A percentile compares a stretch with the other conserved stretches of the same genome.
Evolutionary conservation across 2,329 filamentous ascomycete genomes (phyloP).

Genomic region (Blastomyces percursus): DNA sequence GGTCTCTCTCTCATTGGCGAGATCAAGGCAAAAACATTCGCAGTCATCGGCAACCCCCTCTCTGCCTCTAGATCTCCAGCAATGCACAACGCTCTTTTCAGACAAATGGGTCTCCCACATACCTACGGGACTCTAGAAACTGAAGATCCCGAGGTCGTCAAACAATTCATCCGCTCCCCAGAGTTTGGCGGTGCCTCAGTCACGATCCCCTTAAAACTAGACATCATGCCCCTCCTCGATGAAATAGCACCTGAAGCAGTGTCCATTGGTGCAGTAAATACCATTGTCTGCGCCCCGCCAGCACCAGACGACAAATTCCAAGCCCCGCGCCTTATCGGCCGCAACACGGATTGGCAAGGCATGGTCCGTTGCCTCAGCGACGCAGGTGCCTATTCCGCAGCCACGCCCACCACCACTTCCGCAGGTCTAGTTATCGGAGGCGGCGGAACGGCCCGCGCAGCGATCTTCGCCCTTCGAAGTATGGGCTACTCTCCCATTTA

Average conservation of each 20-base stretch:
- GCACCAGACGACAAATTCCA: slow-evolving; percentile 31
- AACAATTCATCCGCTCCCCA: slow-evolving; percentile 53
- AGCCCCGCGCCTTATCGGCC: slow-evolving; percentile 54
- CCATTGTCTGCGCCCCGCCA: slow-evolving; percentile 55
- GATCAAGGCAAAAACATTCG: slow-evolving; percentile 65
- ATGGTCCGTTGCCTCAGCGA: slow-evolving; percentile 71
- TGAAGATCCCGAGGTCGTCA: slow-evolving; percentile 49
- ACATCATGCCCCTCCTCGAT: slow-evolving; percentile 72
- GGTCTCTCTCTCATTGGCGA: slow-evolving; percentile 69
- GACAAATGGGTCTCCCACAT: slow-evolving; percentile 67
- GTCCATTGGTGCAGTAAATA: slow-evolving; percentile 88
- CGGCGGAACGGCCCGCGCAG: slow-evolving; percentile 83
- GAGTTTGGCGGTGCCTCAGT: slow-evolving; percentile 90
- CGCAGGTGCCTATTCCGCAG: slow-evolving; percentile 47
- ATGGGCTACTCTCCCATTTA: slow-evolving; percentile 82
- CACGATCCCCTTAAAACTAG: slow-evolving; percentile 88
- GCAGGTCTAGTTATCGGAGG: slow-evolving; percentile 77
- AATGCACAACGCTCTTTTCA: slow-evolving; percentile 80
- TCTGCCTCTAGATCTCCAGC: slow-evolving; percentile 71
- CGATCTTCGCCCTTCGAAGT: slow-evolving; percentile 73
- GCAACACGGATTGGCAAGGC: slow-evolving; percentile 93
- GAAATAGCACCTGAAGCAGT: slow-evolving; percentile 66
- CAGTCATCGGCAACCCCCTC: slow-evolving; percentile 79
- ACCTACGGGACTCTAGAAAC: slow-evolving; percentile 70
- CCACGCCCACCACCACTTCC: slow-evolving; percentile 23